phyloP scores from a whole-genome alignment of 768 basidiomycete species.

The Cystobasidium onofrii region DNA sequence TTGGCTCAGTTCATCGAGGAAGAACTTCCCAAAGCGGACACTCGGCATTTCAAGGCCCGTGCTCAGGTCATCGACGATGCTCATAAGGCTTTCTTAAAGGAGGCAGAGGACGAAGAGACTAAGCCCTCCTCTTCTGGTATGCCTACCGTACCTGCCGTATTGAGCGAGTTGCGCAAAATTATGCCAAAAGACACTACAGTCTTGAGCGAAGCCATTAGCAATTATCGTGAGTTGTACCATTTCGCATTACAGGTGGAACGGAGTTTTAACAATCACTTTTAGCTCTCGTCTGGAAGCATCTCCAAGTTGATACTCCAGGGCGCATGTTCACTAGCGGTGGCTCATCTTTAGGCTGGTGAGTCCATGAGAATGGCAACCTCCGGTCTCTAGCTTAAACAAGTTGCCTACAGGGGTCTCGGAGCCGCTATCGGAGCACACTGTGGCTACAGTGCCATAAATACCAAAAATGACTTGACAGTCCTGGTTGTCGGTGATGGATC shows the following conservation, averaged over 20 bases:
- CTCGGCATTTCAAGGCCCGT: conserved; percentile 13
- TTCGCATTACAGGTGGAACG: too few species aligned
- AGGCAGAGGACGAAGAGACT: conserved; percentile 38
- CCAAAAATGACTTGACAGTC: conserved; percentile 53
- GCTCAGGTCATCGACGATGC: conserved; percentile 6
- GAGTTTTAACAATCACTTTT: too few species aligned
- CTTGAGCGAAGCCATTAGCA: conserved; percentile 61
- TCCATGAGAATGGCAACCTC: neutral
- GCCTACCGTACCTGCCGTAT: conserved; percentile 52
- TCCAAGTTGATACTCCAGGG: conserved; percentile 53
- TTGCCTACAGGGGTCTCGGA: conserved; percentile 50
- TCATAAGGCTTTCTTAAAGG: conserved; percentile 36
- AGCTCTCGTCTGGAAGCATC: conserved; percentile 54
- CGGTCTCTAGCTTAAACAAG: neutral
- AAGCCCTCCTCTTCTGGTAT: conserved; percentile 29
- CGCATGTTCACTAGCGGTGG: conserved; percentile 44
- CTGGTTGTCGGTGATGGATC: conserved; percentile 63
- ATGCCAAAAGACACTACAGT: conserved; percentile 51
- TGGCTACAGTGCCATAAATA: conserved; percentile 45
- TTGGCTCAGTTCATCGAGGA: conserved; percentile 46
- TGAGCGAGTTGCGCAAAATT: conserved; percentile 51
- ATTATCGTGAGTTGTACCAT: conserved; percentile 48
- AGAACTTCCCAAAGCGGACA: neutral
- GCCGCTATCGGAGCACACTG: conserved; percentile 58
- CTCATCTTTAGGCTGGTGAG: conserved; percentile 57